Conservation (phyloP, 2,329 filamentous ascomycete species). For the Phaeosphaeria sp. region DNA sequence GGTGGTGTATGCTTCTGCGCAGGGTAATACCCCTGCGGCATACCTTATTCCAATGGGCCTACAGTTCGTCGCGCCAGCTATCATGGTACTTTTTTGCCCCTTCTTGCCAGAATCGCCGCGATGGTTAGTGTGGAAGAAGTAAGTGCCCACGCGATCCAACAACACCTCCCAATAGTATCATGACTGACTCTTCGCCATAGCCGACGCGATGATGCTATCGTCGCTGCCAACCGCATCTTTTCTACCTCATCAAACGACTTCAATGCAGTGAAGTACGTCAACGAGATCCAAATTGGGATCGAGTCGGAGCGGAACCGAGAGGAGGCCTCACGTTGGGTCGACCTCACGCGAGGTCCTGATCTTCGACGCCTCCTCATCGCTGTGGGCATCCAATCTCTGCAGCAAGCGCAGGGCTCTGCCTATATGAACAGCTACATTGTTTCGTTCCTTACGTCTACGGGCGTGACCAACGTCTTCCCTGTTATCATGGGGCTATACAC, state of each 20-base stretch:
- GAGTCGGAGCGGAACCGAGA: constrained; percentile 7
- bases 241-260: constrained; percentile 6
- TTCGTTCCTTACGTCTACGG: constrained; percentile 12
- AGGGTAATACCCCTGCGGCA: constrained; percentile 3
- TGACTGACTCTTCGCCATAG: constrained; percentile 1
- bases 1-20: constrained; percentile 13
- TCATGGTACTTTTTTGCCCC: constrained; percentile 8
- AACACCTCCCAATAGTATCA: too few relatives aligned
- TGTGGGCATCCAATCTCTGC: constrained; percentile 18
- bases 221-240: constrained; percentile 8
- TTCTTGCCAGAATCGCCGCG: constrained; percentile 12
- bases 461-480: constrained; percentile 15
- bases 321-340: constrained; percentile 10
- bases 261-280: constrained; percentile 9
- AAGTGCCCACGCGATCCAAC: neutral
- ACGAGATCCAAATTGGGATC: constrained; percentile 13
- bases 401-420: constrained; percentile 15
- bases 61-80: constrained; percentile 9
- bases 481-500: constrained; percentile 15
- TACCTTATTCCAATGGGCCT: constrained; percentile 14
- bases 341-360: constrained; percentile 11
- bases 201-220: constrained; percentile 9
- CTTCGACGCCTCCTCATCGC: constrained; percentile 18
- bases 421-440: constrained; percentile 19
- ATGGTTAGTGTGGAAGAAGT: constrained; percentile 18